Evolutionary conservation across 441 rosid genomes (phyloP).

Genomic region (Gossypium gossypioides): DNA sequence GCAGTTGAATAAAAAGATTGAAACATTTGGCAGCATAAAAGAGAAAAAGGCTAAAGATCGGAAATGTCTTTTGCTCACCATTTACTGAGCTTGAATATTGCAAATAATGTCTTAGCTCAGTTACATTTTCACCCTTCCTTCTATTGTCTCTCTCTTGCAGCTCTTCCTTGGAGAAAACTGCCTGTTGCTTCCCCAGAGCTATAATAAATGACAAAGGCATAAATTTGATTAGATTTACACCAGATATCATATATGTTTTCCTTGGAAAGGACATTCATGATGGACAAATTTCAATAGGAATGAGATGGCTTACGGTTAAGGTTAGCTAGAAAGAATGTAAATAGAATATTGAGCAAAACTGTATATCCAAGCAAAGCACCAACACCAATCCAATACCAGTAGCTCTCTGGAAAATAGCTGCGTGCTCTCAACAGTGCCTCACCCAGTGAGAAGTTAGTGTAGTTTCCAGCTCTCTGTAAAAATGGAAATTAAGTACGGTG

Average conservation of each 20-base stretch:
- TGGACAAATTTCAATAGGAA: conserved; percentile 6
- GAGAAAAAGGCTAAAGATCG: conserved; percentile 7
- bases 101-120: conserved; percentile 74
- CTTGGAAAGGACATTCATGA: conserved; percentile 1
- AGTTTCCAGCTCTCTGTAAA: conserved; percentile 49
- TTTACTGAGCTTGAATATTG: conserved; percentile 66
- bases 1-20: conserved; percentile 16
- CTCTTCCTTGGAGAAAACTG: conserved; percentile 83
- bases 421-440: conserved; percentile 56
- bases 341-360: conserved; percentile 54
- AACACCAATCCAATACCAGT: conserved; percentile 97
- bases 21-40: neutral
- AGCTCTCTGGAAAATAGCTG: conserved; percentile 64
- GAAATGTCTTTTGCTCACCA: conserved; percentile 34
- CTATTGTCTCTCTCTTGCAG: conserved; percentile 71
- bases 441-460: conserved; percentile 44
- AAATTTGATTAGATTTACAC: neutral
- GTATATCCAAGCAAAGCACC: conserved; percentile 88
- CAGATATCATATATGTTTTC: neutral
- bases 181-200: conserved; percentile 78
- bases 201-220: conserved; percentile 19
- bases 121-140: conserved; percentile 68
- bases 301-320: conserved; percentile 63
- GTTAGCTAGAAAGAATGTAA: conserved; percentile 59
- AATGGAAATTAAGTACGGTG: conserved; percentile 5